Conservation (phyloP, 1,284 basidiomycete genomes). For the Trichosporon sp. region DNA sequence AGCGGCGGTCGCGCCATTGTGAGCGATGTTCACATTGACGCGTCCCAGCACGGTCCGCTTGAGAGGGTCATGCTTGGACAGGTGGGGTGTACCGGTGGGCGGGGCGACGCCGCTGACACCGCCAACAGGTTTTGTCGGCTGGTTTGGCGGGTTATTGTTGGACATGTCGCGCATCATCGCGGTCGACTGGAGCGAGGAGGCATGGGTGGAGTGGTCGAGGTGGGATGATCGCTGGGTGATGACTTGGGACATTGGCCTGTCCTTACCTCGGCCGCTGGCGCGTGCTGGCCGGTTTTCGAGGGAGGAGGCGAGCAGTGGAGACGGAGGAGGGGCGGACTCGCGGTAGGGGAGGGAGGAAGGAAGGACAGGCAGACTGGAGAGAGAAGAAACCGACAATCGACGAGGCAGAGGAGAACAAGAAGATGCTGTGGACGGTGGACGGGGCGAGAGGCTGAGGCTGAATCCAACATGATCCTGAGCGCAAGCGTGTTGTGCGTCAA, state of each 20-base stretch:
- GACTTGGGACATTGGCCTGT: slow-evolving; percentile 3
- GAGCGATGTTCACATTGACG: slow-evolving; percentile 18
- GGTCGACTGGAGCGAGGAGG: not conserved
- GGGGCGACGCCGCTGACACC: not conserved
- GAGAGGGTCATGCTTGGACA: not conserved
- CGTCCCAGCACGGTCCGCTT: slow-evolving; percentile 17
- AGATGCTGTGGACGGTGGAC: not conserved
- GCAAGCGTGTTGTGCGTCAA: slow-evolving; percentile 3
- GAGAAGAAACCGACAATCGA: not conserved
- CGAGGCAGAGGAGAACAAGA: not conserved
- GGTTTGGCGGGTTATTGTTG: not conserved
- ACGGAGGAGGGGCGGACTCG: not conserved
- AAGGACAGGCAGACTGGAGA: not conserved
- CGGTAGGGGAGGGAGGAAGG: not conserved
- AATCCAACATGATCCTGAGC: slow-evolving; percentile 1
- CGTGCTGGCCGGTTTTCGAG: not conserved
- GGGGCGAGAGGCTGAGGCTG: not conserved
- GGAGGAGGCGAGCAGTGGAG: not conserved
- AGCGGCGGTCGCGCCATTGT: not conserved
- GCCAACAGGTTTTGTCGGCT: not conserved
- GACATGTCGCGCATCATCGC: slow-evolving; percentile 3
- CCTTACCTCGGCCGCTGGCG: not conserved
- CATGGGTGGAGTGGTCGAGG: not conserved
- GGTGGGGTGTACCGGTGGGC: not conserved
- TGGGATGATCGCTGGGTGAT: not conserved